Conservation (phyloP, 352 stramenopile genomes). For the Pythium guiyangense region DNA sequence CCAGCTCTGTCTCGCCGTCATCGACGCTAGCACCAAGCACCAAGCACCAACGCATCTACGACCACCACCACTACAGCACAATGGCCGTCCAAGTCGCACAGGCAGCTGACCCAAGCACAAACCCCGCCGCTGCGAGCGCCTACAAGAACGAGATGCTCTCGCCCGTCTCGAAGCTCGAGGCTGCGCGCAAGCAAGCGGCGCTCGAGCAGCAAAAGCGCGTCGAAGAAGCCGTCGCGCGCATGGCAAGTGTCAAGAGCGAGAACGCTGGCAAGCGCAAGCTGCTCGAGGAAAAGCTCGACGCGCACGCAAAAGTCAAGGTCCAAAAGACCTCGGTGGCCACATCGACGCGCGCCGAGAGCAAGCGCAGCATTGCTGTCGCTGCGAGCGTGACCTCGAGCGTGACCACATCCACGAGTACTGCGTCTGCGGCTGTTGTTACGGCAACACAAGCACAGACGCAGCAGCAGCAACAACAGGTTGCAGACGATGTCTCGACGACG, state of each 20-base stretch:
- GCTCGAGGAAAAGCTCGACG: slow-evolving; percentile 37
- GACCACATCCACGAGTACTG: slow-evolving; percentile 18
- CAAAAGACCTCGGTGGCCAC: slow-evolving; percentile 34
- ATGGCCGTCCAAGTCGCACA: slow-evolving; percentile 69
- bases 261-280: slow-evolving; percentile 53
- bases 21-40: too few species aligned
- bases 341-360: slow-evolving; percentile 17
- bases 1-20: background rate
- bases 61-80: slow-evolving; percentile 4
- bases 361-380: slow-evolving; percentile 3
- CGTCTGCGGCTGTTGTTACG: background rate
- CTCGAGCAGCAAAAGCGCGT: slow-evolving; percentile 73
- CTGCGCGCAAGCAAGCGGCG: slow-evolving; percentile 46
- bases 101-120: slow-evolving; percentile 33
- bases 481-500: background rate
- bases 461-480: slow-evolving; percentile 3
- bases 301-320: slow-evolving; percentile 34
- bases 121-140: slow-evolving; percentile 15
- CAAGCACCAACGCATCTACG: too few species aligned
- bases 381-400: slow-evolving; percentile 11
- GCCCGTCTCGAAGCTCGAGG: slow-evolving; percentile 73
- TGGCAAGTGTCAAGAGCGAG: slow-evolving; percentile 47
- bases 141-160: slow-evolving; percentile 52
- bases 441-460: background rate
- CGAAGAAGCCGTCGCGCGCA: slow-evolving; percentile 47